Conservation (phyloP, 1,139 yeast genomes). For the Nadsonia starkeyi-henricii region DNA sequence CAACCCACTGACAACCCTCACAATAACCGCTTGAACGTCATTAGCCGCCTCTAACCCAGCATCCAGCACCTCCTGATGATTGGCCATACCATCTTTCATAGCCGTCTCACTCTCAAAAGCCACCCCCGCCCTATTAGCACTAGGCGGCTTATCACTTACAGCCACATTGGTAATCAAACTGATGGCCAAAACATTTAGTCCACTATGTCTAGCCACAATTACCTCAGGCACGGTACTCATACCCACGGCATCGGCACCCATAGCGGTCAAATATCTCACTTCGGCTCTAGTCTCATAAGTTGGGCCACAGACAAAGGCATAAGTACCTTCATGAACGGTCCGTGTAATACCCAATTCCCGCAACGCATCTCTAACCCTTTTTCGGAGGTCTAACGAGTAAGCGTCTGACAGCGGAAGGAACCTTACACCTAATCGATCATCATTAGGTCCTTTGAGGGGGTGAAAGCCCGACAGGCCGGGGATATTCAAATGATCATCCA, state of each 20-base stretch:
- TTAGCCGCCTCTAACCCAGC: slow-evolving; percentile 67
- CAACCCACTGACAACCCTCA: slow-evolving; percentile 39
- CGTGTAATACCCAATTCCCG: slow-evolving; percentile 41
- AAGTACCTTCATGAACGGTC: slow-evolving; percentile 71
- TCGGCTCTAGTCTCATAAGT: slow-evolving; percentile 91
- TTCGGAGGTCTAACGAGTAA: slow-evolving; percentile 59
- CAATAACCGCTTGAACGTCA: slow-evolving; percentile 63
- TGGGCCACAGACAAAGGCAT: slow-evolving; percentile 82
- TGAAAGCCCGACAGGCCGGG: slow-evolving; percentile 86
- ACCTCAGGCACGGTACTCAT: slow-evolving; percentile 98
- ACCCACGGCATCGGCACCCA: slow-evolving; percentile 93
- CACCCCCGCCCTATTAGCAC: slow-evolving; percentile 10
- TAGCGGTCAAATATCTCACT: slow-evolving; percentile 50
- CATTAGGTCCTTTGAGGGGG: slow-evolving; percentile 79
- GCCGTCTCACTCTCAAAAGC: slow-evolving; percentile 31
- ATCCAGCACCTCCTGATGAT: slow-evolving; percentile 78
- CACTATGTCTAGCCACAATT: slow-evolving; percentile 79
- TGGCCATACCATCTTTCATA: slow-evolving; percentile 67
- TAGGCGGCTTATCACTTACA: slow-evolving; percentile 57
- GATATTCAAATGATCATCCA: slow-evolving; percentile 75
- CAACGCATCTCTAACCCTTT: slow-evolving; percentile 33
- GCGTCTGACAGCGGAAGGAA: slow-evolving; percentile 85
- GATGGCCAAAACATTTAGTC: slow-evolving; percentile 66
- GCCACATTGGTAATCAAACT: slow-evolving; percentile 79
- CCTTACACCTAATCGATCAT: slow-evolving; percentile 68